Evolutionary conservation across 164 flowering plant genomes (phyloP).

Genomic region (Aristolochia fimbriata): DNA sequence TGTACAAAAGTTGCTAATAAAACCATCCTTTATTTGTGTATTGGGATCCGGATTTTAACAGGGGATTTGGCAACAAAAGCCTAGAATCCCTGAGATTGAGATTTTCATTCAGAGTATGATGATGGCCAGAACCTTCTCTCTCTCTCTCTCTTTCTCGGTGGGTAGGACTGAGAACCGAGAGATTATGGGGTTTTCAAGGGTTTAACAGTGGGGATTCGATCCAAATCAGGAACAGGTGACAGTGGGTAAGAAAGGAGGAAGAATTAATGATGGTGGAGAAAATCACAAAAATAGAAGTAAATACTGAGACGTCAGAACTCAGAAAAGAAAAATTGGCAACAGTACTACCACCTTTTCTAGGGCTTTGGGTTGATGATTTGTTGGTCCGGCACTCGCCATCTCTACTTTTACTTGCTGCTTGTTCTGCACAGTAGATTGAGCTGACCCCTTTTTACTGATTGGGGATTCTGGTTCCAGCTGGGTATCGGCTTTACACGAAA

Average conservation of each 20-base stretch:
- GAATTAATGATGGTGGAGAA: too few species aligned
- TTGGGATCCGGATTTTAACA: neutral
- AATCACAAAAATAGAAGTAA: too few species aligned
- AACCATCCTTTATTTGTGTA: neutral
- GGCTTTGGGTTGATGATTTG: conserved; percentile 37
- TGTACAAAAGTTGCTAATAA: too few species aligned
- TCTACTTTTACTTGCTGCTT: conserved; percentile 27
- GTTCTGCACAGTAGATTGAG: conserved; percentile 9
- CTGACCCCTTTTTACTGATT: conserved; percentile 31
- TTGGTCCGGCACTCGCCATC: conserved; percentile 41
- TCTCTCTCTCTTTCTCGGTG: too few species aligned
- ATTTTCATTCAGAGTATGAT: neutral
- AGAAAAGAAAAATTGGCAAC: neutral
- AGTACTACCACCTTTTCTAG: conserved; percentile 53
- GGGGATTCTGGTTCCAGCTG: conserved; percentile 48
- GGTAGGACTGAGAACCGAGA: too few species aligned
- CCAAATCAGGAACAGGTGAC: too few species aligned
- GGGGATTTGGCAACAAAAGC: neutral
- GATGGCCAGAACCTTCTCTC: too few species aligned
- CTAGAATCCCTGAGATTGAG: neutral
- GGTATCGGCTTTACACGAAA: conserved; percentile 38
- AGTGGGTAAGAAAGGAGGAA: too few species aligned
- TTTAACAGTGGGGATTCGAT: too few species aligned
- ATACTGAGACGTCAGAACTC: too few species aligned
- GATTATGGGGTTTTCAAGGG: too few species aligned